Percentiles rank a stretch among this genome's conserved stretches.
Conservation (phyloP, 805 yeast species). For the Cyberlindnera veronae region DNA sequence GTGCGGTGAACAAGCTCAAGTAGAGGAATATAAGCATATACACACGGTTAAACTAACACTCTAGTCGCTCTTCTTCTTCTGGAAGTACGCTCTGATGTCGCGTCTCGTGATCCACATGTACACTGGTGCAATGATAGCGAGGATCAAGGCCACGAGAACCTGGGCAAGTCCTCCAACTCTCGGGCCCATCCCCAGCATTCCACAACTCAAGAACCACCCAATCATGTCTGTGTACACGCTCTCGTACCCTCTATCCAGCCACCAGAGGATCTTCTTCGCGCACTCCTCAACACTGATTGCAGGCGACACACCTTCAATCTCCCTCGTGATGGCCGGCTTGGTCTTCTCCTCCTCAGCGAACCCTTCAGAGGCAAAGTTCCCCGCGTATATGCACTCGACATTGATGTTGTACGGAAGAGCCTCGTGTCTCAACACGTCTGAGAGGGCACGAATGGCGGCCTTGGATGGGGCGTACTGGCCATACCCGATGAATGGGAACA, state of each 20-base stretch:
- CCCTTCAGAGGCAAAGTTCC: constrained; percentile 89
- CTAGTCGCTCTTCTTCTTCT: constrained; percentile 25
- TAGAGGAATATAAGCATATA: no score
- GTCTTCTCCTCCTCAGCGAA: constrained; percentile 73
- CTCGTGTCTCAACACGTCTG: constrained; percentile 81
- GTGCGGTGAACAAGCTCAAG: constrained; percentile 7
- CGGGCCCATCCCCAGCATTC: constrained; percentile 69
- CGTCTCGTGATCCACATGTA: constrained; percentile 42
- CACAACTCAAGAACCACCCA: constrained; percentile 74
- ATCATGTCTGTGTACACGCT: constrained; percentile 78
- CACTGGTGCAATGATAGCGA: constrained; percentile 59
- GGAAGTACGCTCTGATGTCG: constrained; percentile 50
- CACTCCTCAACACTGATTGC: constrained; percentile 68
- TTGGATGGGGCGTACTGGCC: constrained; percentile 87
- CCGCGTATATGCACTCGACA: constrained; percentile 79
- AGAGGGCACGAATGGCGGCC: constrained; percentile 73
- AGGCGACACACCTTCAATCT: constrained; percentile 79
- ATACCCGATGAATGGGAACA: constrained; percentile 89
- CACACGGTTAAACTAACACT: no score
- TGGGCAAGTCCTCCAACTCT: constrained; percentile 54
- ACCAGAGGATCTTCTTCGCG: constrained; percentile 53
- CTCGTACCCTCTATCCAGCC: constrained; percentile 62
- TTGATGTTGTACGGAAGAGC: constrained; percentile 60
- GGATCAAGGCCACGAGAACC: constrained; percentile 42
- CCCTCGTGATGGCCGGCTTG: constrained; percentile 79